Conservation (phyloP, 2,329 filamentous ascomycete species). For the Cyphellophora attinorum region DNA sequence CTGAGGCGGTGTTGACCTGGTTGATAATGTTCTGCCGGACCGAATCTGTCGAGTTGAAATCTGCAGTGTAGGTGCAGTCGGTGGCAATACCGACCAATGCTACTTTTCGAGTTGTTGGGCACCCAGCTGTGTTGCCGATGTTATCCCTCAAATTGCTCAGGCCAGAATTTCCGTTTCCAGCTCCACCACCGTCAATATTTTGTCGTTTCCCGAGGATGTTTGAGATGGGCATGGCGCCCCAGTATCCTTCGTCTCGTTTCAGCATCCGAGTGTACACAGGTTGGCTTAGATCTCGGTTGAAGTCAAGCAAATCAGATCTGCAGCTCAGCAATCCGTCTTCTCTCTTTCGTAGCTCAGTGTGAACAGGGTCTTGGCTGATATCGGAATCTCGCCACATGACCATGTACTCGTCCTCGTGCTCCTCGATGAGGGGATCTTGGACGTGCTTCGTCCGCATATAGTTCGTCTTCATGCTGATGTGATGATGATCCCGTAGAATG, state of each 20-base stretch:
- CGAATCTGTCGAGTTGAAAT: conserved; percentile 57
- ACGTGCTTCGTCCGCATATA: conserved; percentile 64
- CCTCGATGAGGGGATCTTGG: conserved; percentile 57
- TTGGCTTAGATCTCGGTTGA: conserved; percentile 68
- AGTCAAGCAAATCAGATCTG: conserved; percentile 62
- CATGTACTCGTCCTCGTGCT: conserved; percentile 64
- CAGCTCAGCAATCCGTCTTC: conserved; percentile 46
- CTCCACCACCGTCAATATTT: conserved; percentile 51
- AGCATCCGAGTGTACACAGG: conserved; percentile 45
- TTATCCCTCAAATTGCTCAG: conserved; percentile 67
- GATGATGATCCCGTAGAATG: conserved; percentile 71
- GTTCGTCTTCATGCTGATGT: conserved; percentile 66
- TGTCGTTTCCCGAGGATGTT: conserved; percentile 63
- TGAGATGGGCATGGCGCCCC: conserved; percentile 52
- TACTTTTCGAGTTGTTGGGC: conserved; percentile 80
- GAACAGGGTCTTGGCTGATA: conserved; percentile 42
- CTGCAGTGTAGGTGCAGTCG: conserved; percentile 76
- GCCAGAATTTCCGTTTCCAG: conserved; percentile 63
- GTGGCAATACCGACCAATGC: conserved; percentile 86
- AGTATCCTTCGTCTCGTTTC: conserved; percentile 42
- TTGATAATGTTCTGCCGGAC: conserved; percentile 67
- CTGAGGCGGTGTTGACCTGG: conserved; percentile 77
- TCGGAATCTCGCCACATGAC: conserved; percentile 89
- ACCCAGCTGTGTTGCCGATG: conserved; percentile 77
- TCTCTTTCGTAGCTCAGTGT: conserved; percentile 57